Evolutionary conservation across 768 basidiomycete species (phyloP).

Genomic region (Termitomyces sp.): DNA sequence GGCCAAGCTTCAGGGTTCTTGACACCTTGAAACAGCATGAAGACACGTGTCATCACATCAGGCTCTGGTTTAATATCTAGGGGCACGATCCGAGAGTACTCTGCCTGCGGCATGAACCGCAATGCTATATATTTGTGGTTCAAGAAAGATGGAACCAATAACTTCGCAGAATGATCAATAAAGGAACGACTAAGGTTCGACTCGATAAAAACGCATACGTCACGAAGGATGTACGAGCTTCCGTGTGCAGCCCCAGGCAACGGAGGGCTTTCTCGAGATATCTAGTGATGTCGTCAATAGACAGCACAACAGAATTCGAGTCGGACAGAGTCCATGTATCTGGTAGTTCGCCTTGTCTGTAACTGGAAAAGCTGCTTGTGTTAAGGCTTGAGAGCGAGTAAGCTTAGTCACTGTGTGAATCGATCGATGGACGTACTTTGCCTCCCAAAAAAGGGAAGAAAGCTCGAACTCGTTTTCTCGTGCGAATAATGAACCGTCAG

Average conservation of each 20-base stretch:
- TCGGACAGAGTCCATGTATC: constrained; percentile 14
- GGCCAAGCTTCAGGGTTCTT: constrained; percentile 21
- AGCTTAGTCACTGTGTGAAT: not conserved
- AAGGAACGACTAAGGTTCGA: not conserved
- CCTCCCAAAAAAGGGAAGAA: constrained; percentile 35
- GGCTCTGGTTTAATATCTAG: constrained; percentile 33
- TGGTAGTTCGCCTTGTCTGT: constrained; percentile 1
- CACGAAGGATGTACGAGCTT: constrained; percentile 41
- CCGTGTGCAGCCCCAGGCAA: constrained; percentile 31
- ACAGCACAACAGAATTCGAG: constrained; percentile 24
- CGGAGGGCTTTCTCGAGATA: constrained; percentile 30
- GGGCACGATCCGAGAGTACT: constrained; percentile 33
- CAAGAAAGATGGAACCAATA: constrained; percentile 40
- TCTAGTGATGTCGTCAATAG: constrained; percentile 19
- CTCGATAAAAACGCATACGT: constrained; percentile 21
- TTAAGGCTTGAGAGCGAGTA: not conserved
- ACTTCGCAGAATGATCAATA: constrained; percentile 11
- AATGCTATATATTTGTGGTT: constrained; percentile 35
- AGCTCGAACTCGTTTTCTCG: constrained; percentile 20
- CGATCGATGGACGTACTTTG: constrained; percentile 18
- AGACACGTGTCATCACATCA: constrained; percentile 37
- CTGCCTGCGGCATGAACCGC: constrained; percentile 37
- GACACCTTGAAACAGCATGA: constrained; percentile 42
- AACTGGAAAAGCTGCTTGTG: not conserved
- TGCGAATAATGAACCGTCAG: constrained; percentile 25